phyloP scores from a whole-genome alignment of 108 stramenopile genomes.

The Fistulifera pelliculosa region DNA sequence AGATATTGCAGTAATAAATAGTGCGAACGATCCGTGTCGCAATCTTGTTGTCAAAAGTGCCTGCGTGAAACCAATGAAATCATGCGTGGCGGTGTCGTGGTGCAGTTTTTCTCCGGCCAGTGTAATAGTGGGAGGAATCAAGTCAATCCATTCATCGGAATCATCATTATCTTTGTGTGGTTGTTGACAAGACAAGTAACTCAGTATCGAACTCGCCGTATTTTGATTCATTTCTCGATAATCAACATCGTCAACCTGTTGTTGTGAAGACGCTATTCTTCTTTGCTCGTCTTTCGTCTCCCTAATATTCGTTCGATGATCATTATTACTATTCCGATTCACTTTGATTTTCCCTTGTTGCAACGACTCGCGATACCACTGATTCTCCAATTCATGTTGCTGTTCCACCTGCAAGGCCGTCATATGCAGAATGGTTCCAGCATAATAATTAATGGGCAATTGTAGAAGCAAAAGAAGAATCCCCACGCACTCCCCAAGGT shows the following conservation, averaged over 20 bases:
- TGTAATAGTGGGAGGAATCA: too few species aligned
- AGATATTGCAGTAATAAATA: slow-evolving; percentile 58
- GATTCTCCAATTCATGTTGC: slow-evolving; percentile 6
- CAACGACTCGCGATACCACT: slow-evolving; percentile 1
- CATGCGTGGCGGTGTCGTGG: slow-evolving; percentile 46
- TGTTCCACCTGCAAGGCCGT: slow-evolving; percentile 41
- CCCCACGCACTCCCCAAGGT: slow-evolving; percentile 36
- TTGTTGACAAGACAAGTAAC: slow-evolving; percentile 1
- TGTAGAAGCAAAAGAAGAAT: slow-evolving; percentile 44
- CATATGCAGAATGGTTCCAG: slow-evolving; percentile 40
- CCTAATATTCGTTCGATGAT: too few species aligned
- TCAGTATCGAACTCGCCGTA: too few species aligned
- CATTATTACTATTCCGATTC: too few species aligned
- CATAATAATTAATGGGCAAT: slow-evolving; percentile 52
- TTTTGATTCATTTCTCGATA: too few species aligned
- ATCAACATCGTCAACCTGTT: too few species aligned
- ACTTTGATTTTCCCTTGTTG: background rate
- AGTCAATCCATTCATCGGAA: too few species aligned
- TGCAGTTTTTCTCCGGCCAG: slow-evolving; percentile 12
- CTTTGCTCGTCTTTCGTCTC: too few species aligned
- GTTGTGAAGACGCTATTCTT: too few species aligned
- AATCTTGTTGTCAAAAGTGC: slow-evolving; percentile 33
- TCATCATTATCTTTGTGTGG: background rate
- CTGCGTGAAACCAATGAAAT: slow-evolving; percentile 59
- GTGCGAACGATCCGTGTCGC: slow-evolving; percentile 30